Percentiles rank a stretch among this genome's conserved stretches.
Conservation (phyloP, 192 early-diverging fungal species). For the Irineochytrium annulatum region DNA sequence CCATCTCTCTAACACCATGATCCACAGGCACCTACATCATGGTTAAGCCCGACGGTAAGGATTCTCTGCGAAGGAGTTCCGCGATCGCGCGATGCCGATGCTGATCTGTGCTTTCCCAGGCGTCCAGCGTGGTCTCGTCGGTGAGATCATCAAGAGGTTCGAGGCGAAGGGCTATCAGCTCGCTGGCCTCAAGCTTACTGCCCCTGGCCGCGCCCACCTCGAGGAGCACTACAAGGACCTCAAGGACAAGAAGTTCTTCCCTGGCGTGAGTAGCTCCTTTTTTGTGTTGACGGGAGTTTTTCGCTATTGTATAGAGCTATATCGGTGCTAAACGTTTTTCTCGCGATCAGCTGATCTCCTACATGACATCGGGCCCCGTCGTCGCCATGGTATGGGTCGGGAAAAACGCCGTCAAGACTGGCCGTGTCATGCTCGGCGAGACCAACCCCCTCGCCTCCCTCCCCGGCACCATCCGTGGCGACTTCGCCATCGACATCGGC, state of each 20-base stretch:
- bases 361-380: conserved; percentile 92
- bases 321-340: background rate
- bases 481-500: conserved; percentile 80
- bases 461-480: conserved; percentile 95
- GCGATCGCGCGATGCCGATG: background rate
- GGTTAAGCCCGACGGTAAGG: conserved; percentile 46
- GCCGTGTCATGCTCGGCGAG: conserved; percentile 79
- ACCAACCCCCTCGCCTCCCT: conserved; percentile 87
- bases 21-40: conserved; percentile 17
- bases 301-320: conserved; percentile 21
- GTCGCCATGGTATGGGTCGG: conserved; percentile 93
- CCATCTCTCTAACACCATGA: background rate
- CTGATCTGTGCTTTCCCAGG: conserved; percentile 18
- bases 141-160: conserved; percentile 92
- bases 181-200: conserved; percentile 71
- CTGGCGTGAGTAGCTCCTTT: conserved; percentile 55
- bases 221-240: conserved; percentile 83
- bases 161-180: conserved; percentile 89
- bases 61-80: background rate
- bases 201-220: conserved; percentile 68
- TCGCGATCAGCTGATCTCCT: conserved; percentile 31
- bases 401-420: conserved; percentile 85
- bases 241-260: conserved; percentile 84
- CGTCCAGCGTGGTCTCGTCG: conserved; percentile 71
- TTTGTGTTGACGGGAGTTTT: background rate